A percentile compares a stretch with the other conserved stretches of the same genome.
phyloP scores from a whole-genome alignment of 176 grass and related monocot genomes.

The Avena sativa region DNA sequence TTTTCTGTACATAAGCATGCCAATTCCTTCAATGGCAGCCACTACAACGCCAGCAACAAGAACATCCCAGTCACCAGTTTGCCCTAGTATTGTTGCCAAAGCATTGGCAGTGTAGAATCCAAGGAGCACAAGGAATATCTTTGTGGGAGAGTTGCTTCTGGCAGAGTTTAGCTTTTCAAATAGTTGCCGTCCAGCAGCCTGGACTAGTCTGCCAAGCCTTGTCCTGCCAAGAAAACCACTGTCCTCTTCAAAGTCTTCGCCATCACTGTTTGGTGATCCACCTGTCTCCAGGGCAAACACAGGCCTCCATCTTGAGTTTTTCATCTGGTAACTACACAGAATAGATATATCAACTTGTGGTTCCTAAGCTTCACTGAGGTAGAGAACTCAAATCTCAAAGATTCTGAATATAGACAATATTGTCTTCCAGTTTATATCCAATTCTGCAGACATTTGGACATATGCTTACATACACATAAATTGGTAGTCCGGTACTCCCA shows the following conservation, averaged over 20 bases:
- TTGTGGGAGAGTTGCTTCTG: conserved; percentile 71
- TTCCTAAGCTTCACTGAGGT: not conserved
- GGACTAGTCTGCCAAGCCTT: conserved; percentile 70
- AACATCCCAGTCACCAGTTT: conserved; percentile 98
- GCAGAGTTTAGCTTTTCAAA: conserved; percentile 77
- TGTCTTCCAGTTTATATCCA: conserved; percentile 13
- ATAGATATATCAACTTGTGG: conserved; percentile 17
- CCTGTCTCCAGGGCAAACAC: conserved; percentile 70
- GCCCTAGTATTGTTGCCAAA: conserved; percentile 88
- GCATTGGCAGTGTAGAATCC: conserved; percentile 98
- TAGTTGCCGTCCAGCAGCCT: conserved; percentile 65
- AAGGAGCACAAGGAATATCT: conserved; percentile 90
- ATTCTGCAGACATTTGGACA: not conserved
- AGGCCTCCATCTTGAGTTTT: conserved; percentile 63
- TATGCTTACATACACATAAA: not conserved
- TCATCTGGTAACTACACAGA: conserved; percentile 59
- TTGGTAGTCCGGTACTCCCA: not conserved
- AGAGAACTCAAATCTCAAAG: not conserved
- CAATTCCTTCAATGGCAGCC: conserved; percentile 82
- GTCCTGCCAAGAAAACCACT: conserved; percentile 69
- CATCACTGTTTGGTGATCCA: conserved; percentile 60
- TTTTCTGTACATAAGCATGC: conserved; percentile 94
- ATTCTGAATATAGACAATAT: not conserved
- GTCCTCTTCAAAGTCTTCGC: conserved; percentile 59
- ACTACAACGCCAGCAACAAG: conserved; percentile 91